A percentile compares a stretch with the other conserved stretches of the same genome.
Evolutionary conservation across 2,329 filamentous ascomycete species (phyloP).

Genomic region (Fusarium sororula): DNA sequence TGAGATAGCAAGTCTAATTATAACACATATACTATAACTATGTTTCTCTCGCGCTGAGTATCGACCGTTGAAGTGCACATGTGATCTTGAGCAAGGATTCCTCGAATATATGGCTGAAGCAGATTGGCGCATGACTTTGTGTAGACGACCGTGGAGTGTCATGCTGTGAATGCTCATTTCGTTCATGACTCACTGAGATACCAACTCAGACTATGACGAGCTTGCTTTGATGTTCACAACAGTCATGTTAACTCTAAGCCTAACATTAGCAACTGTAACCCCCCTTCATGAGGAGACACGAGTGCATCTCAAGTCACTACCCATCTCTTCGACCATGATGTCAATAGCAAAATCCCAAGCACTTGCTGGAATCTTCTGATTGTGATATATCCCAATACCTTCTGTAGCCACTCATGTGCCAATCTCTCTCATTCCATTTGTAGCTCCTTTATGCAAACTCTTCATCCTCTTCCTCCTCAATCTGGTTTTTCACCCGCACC

Average conservation of each 20-base stretch:
- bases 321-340: slow-evolving; percentile 13
- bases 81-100: not conserved
- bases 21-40: no score
- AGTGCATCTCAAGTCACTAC: not conserved
- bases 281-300: slow-evolving; percentile 4
- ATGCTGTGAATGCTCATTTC: not conserved
- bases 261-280: not conserved
- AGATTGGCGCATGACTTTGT: not conserved
- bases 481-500: slow-evolving; percentile 82
- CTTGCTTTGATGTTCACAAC: slow-evolving; percentile 9
- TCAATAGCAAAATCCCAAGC: slow-evolving; percentile 7
- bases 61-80: not conserved
- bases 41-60: not conserved
- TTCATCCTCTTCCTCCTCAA: slow-evolving; percentile 66
- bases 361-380: slow-evolving; percentile 10
- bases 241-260: slow-evolving; percentile 20
- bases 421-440: not conserved
- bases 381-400: slow-evolving; percentile 32
- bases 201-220: not conserved
- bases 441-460: slow-evolving; percentile 50
- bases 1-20: not conserved
- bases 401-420: not conserved
- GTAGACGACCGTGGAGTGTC: not conserved
- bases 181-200: not conserved
- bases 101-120: not conserved